Percentiles rank a stretch among this genome's conserved stretches.
phyloP scores from a whole-genome alignment of 116 monocot genomes.

The Phalaenopsis hybrid region DNA sequence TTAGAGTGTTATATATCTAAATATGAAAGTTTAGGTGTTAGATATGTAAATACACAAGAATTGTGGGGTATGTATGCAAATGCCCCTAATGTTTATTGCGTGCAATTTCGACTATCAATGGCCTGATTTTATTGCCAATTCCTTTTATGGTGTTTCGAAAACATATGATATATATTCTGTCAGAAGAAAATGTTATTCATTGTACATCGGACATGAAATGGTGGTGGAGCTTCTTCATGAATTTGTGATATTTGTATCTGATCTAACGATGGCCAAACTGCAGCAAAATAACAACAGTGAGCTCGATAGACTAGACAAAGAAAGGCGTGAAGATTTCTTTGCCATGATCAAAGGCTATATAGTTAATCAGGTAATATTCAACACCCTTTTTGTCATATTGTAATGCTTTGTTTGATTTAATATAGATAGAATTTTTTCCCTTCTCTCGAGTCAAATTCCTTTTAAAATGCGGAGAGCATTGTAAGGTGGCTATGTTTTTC shows the following conservation, averaged over 20 bases:
- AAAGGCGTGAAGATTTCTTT: slow-evolving; percentile 72
- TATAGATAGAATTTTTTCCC: too few species aligned
- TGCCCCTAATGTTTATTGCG: too few species aligned
- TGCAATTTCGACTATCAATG: too few species aligned
- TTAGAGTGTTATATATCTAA: too few species aligned
- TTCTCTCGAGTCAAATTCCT: not conserved
- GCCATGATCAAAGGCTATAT: slow-evolving; percentile 93
- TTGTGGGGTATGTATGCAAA: too few species aligned
- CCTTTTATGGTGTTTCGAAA: not conserved
- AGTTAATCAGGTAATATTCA: slow-evolving; percentile 61
- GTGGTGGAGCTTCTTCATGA: not conserved
- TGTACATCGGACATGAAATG: not conserved
- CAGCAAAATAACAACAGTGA: slow-evolving; percentile 93
- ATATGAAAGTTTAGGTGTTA: too few species aligned
- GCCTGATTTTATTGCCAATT: not conserved
- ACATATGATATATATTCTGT: not conserved
- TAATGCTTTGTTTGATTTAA: not conserved
- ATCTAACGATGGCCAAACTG: slow-evolving; percentile 5
- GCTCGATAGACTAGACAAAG: slow-evolving; percentile 79
- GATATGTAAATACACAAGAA: too few species aligned
- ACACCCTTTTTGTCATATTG: slow-evolving; percentile 1
- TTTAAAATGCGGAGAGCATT: not conserved
- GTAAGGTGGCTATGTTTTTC: not conserved
- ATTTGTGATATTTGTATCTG: not conserved
- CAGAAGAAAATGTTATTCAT: not conserved